Base-by-base conservation (phyloP, 306 rosid genomes). In the Prunus kanzakura region DNA sequence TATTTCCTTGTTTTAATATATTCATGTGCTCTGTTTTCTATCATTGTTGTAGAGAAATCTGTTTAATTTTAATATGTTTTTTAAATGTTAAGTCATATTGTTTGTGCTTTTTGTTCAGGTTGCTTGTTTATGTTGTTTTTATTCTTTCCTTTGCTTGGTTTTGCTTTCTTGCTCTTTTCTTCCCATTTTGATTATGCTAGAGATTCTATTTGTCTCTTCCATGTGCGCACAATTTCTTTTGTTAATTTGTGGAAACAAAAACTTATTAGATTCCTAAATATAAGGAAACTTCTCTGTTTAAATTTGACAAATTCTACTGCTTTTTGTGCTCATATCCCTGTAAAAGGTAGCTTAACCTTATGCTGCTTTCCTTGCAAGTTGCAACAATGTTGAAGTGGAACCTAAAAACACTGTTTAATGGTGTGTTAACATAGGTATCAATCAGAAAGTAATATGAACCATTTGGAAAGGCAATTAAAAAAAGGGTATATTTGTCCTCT, bases 111-210 rank as follows among this genome's bases (percentile, higher is more conserved):
- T 29, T 18, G 13, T 56, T 72, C 3, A 3, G 57, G 3, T 56
- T 35, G 66, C 54, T 14, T 14, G 52, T 38, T 71, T 35, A 8
- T 52, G 9, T 15, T 38, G 30, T 60, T 76, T 61, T 27, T 35
- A 30, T 60, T 72, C 60, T 27, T 72, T 67, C 51, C 69, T 77
- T 72, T 52, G 46, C 20, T 73, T 29, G 63, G 72, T 52, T 70
- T 23, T 51, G 27, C 49, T 64, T 49, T 16, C 60, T 61, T 74
- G 61, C 47, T 32, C 19, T 9, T 45, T 70, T 22, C 8, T 68
- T 1, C 55, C 68, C 55, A 15, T 30, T 12, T 57, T 20, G 43
- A n/a, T 2, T 23, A n/a, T 72, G 50, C 80, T 66, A 25, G 61
- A 35, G 18, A 64, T 62, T 69, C 62, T 47, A 18, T 64, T 62